Evolutionary conservation across 164 flowering plant species (phyloP), one percentile per base, ranked within the genome.

Genomic region (Dillenia turbinata): DNA sequence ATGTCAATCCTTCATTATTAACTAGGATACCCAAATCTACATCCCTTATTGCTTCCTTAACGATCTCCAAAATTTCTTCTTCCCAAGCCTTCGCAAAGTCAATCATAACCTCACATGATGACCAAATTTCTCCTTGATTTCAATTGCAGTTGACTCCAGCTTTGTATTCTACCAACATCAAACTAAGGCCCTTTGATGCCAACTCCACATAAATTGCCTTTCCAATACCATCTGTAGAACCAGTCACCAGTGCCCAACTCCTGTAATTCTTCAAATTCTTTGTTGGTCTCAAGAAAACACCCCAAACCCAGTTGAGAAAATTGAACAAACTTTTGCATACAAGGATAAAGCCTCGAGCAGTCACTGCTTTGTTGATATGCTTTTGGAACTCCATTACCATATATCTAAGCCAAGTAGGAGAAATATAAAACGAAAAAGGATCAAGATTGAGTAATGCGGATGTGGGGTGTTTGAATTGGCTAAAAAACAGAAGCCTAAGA

Each of bases 211-310:
- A 76, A 5, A 84, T 43, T 50, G 82, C 80, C 66, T 79, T 81
- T 1, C 88, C 91, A 22, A 86, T 86, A 0, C 92, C 92, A 44
- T 84, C 86, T 6, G 92, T 84, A 24, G 78, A 40, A 33, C 86
- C 86, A 8, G 88, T 84, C 62, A 84, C 55, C 1, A 80, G 16
- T 10, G 88, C 86, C 86, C 88, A 84, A 1, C 84, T 61, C 24
- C 88, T 84, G 57, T 84, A 84, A 9, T 49, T 19, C 33, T 52
- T 68, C 45, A 84, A 76, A 47, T 78, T 69, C 67, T 71, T 81
- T 1, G 80, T 62, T 7, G 75, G 77, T 50, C 87, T 64, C 43
- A 84, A 9, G 63, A 82, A 80, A 9, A 49, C 59, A 44, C 47
- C 19, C 67, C 45, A 75, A 1, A 74, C 59, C 75, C 60, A 61